Percentiles rank a stretch among this genome's conserved stretches.
Evolutionary conservation across 2,329 filamentous ascomycete genomes (phyloP).

Genomic region (Penicillium sp.): DNA sequence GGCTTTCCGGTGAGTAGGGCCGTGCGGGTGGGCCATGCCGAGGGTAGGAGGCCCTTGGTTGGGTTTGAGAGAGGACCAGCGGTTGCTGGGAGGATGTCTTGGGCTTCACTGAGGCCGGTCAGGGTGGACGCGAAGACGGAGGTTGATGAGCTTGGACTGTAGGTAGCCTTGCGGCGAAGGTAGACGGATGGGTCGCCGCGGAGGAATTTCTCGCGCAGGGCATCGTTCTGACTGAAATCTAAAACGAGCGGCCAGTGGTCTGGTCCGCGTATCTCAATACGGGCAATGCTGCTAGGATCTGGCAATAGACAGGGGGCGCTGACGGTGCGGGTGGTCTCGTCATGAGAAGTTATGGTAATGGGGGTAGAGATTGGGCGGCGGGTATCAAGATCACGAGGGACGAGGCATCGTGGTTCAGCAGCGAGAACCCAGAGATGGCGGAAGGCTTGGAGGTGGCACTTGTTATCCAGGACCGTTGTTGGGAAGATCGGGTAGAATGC

Average conservation of each 20-base stretch:
- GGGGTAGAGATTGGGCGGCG: slow-evolving; percentile 74
- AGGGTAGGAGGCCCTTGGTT: slow-evolving; percentile 27
- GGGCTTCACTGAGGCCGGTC: slow-evolving; percentile 66
- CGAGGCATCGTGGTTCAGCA: slow-evolving; percentile 81
- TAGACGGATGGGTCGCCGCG: slow-evolving; percentile 68
- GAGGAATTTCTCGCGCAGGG: slow-evolving; percentile 64
- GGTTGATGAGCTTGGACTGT: slow-evolving; percentile 55
- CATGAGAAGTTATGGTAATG: slow-evolving; percentile 63
- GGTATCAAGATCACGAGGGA: slow-evolving; percentile 83
- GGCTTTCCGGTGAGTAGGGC: slow-evolving; percentile 23
- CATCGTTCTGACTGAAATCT: slow-evolving; percentile 65
- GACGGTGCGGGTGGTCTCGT: slow-evolving; percentile 37
- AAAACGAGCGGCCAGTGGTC: slow-evolving; percentile 80
- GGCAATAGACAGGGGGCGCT: slow-evolving; percentile 59
- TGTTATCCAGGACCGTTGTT: slow-evolving; percentile 84
- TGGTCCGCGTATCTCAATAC: slow-evolving; percentile 46
- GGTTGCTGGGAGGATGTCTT: slow-evolving; percentile 43
- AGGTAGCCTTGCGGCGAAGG: slow-evolving; percentile 68
- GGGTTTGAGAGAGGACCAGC: slow-evolving; percentile 23
- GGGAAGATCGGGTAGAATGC: slow-evolving; percentile 96
- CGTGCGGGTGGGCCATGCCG: slow-evolving; percentile 25
- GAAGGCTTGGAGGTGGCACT: slow-evolving; percentile 92
- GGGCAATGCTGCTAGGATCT: slow-evolving; percentile 41
- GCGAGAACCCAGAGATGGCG: slow-evolving; percentile 97
- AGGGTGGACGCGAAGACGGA: slow-evolving; percentile 72